Evolutionary conservation across 2,329 filamentous ascomycete species (phyloP).

Genomic region (Aureobasidium uvarum): DNA sequence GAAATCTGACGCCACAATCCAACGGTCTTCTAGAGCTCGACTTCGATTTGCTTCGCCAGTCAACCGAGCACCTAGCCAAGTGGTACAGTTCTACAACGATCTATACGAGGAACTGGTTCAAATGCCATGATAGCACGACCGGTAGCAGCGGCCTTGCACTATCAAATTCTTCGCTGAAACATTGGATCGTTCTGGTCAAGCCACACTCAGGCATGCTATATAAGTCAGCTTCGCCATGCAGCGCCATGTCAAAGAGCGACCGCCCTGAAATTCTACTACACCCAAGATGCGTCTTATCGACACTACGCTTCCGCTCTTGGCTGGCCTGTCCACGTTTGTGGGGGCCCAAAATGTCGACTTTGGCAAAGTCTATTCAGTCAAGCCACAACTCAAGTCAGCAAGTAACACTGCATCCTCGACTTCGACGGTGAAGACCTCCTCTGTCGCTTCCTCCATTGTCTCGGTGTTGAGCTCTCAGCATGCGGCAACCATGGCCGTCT

Average conservation of each 20-base stretch:
- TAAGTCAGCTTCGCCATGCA: not conserved
- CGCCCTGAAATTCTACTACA: not conserved
- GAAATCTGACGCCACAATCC: not conserved
- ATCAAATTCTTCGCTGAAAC: constrained; percentile 13
- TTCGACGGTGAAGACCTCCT: constrained; percentile 5
- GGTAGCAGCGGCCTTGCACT: constrained; percentile 2
- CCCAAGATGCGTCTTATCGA: constrained; percentile 21
- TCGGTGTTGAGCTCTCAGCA: constrained; percentile 21
- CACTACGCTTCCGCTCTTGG: constrained; percentile 21
- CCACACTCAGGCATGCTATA: not conserved
- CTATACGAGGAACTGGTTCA: not conserved
- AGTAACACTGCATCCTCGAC: constrained; percentile 3
- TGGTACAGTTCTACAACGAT: not conserved
- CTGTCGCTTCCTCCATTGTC: constrained; percentile 24
- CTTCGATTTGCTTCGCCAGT: not conserved
- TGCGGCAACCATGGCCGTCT: constrained; percentile 23
- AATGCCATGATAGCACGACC: not conserved
- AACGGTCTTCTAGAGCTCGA: constrained; percentile 21
- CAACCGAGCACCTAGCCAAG: not conserved
- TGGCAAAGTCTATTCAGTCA: constrained; percentile 22
- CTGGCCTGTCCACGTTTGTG: constrained; percentile 15
- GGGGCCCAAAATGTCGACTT: constrained; percentile 25
- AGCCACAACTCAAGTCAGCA: constrained; percentile 20
- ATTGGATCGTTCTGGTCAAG: not conserved
- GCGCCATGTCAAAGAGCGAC: not conserved